Conservation (phyloP, 176 grass and related monocot species). For the Luzula sylvatica region DNA sequence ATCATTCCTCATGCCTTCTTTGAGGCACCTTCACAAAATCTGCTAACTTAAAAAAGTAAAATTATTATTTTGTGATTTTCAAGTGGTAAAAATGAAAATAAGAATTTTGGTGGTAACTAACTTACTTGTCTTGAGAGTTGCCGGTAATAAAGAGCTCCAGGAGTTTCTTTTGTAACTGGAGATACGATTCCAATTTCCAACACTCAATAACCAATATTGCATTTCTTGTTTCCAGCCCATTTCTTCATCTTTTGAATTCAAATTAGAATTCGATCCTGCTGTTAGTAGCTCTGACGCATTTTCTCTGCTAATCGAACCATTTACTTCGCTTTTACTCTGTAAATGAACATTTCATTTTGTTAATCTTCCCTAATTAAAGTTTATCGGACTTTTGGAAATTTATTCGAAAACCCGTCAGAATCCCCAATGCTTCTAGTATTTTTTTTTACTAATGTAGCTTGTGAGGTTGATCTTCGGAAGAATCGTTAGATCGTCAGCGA, state of each 20-base stretch:
- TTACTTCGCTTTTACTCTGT: conserved; percentile 97
- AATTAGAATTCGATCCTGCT: conserved; percentile 36
- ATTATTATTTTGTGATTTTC: too few relatives aligned
- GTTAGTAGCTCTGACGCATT: conserved; percentile 78
- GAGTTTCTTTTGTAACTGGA: conserved; percentile 94
- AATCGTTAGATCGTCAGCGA: too few relatives aligned
- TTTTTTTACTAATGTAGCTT: too few relatives aligned
- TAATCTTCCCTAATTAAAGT: not conserved
- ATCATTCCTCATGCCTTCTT: conserved; percentile 95
- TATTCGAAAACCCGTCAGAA: too few relatives aligned
- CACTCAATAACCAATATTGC: conserved; percentile 93
- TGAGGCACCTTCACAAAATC: conserved; percentile 83
- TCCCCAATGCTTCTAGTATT: too few relatives aligned
- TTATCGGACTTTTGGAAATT: too few relatives aligned
- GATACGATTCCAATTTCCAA: conserved; percentile 85
- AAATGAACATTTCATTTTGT: not conserved
- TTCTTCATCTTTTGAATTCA: conserved; percentile 73
- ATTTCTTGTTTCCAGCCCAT: conserved; percentile 97
- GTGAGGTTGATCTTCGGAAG: too few relatives aligned
- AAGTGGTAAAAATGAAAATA: too few relatives aligned
- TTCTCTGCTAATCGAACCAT: conserved; percentile 96
- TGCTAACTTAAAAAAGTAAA: conserved; percentile 51
- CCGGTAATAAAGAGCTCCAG: conserved; percentile 92
- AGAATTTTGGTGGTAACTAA: too few relatives aligned
- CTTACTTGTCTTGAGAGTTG: conserved; percentile 78